phyloP scores from a whole-genome alignment of 2,329 filamentous ascomycete species.

The Fusarium chuoi region DNA sequence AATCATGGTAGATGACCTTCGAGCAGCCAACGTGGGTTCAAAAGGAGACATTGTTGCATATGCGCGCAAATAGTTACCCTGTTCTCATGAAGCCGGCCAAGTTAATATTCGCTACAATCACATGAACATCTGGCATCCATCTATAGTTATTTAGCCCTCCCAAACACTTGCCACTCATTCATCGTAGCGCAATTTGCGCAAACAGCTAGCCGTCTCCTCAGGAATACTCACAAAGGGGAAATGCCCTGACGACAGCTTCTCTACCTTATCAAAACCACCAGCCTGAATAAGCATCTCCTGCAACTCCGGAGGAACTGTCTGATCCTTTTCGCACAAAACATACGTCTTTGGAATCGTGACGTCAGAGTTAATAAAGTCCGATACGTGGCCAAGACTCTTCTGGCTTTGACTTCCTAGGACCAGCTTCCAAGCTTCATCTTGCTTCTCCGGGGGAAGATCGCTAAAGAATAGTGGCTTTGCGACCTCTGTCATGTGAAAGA shows the following conservation, averaged over 20 bases:
- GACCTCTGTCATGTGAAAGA: background rate
- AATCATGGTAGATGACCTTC: fast-evolving
- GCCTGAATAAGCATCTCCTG: background rate
- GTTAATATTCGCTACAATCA: background rate
- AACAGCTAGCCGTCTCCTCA: background rate
- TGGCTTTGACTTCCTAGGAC: background rate
- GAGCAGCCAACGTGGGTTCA: too few relatives aligned
- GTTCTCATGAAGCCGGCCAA: fast-evolving
- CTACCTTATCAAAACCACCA: background rate
- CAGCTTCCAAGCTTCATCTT: background rate
- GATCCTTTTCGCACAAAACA: background rate
- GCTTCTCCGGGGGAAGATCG: fast-evolving
- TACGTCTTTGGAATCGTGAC: background rate
- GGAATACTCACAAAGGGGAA: conserved; percentile 1
- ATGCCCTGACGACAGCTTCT: background rate
- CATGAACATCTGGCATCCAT: fast-evolving
- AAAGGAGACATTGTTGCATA: background rate
- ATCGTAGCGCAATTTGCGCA: background rate
- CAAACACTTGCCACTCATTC: background rate
- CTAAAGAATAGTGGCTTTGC: background rate
- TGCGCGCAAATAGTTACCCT: background rate
- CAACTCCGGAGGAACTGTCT: fast-evolving
- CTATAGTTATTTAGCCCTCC: fast-evolving
- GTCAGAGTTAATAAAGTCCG: background rate
- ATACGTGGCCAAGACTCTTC: background rate